Conservation (phyloP, 495 filamentous ascomycete species). For the Lepidopterella palustris region DNA sequence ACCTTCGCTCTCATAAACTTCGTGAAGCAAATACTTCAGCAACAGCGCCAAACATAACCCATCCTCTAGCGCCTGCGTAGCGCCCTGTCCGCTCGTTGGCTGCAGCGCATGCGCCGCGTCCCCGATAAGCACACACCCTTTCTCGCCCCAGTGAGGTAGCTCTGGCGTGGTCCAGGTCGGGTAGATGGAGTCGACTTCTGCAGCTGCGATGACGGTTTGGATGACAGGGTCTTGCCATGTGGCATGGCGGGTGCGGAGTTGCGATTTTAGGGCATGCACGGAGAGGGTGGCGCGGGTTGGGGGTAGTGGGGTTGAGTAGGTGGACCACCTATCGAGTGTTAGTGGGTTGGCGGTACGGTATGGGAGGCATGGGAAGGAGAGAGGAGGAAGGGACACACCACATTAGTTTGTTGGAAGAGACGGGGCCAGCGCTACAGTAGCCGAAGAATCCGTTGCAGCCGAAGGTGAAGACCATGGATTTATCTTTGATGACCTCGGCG, state of each 20-base stretch:
- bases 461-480: constrained; percentile 47
- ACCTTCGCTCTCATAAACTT: background rate
- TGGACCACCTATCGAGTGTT: constrained; percentile 14
- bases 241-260: constrained; percentile 43
- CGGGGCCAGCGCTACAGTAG: constrained; percentile 33
- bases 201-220: constrained; percentile 38
- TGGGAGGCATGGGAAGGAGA: background rate
- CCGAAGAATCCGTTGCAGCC: constrained; percentile 55
- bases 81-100: constrained; percentile 35
- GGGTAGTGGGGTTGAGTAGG: constrained; percentile 11
- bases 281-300: constrained; percentile 35
- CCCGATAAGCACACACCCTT: constrained; percentile 30
- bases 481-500: constrained; percentile 30
- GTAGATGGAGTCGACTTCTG: constrained; percentile 45
- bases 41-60: constrained; percentile 21
- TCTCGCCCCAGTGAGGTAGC: constrained; percentile 43
- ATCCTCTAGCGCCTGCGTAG: constrained; percentile 33
- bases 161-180: constrained; percentile 48
- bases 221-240: constrained; percentile 49
- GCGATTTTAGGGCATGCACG: constrained; percentile 35
- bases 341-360: background rate
- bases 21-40: constrained; percentile 10
- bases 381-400: constrained; percentile 2
- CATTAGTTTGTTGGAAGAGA: constrained; percentile 12
- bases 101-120: constrained; percentile 35